Evolutionary conservation across 257 asterid species (phyloP).

Genomic region (Solanum phureja): DNA sequence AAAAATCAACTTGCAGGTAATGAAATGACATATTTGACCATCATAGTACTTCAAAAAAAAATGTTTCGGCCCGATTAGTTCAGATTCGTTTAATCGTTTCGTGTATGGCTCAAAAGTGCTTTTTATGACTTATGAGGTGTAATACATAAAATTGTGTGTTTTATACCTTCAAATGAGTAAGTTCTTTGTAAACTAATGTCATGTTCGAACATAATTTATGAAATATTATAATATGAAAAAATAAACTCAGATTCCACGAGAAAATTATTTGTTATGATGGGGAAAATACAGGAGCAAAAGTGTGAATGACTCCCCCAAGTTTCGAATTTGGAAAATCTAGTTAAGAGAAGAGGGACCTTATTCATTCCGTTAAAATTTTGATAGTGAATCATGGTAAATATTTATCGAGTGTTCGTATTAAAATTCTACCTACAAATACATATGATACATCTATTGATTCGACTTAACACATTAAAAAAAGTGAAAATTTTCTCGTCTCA

Average conservation of each 20-base stretch:
- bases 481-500: rapidly evolving
- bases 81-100: too few species aligned
- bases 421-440: too few species aligned
- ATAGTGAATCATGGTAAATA: background rate
- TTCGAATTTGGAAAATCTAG: background rate
- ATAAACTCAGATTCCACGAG: rapidly evolving
- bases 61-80: too few species aligned
- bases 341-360: background rate
- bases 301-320: background rate
- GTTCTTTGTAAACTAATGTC: too few species aligned
- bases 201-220: background rate
- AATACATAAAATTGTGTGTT: background rate
- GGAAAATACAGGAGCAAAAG: background rate
- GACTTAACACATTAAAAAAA: background rate
- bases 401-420: too few species aligned
- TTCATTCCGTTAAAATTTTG: rapidly evolving
- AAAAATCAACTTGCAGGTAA: conserved; percentile 19
- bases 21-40: conserved; percentile 18
- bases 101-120: background rate
- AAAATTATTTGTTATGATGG: background rate
- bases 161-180: background rate
- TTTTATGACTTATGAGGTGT: background rate
- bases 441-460: background rate
- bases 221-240: too few species aligned
- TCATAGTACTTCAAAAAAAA: background rate